These are phyloP conservation scores for Aspergillus clavatus DNA, from an alignment of 2,329 filamentous ascomycete species.

Conservation along the genomic window DNA sequence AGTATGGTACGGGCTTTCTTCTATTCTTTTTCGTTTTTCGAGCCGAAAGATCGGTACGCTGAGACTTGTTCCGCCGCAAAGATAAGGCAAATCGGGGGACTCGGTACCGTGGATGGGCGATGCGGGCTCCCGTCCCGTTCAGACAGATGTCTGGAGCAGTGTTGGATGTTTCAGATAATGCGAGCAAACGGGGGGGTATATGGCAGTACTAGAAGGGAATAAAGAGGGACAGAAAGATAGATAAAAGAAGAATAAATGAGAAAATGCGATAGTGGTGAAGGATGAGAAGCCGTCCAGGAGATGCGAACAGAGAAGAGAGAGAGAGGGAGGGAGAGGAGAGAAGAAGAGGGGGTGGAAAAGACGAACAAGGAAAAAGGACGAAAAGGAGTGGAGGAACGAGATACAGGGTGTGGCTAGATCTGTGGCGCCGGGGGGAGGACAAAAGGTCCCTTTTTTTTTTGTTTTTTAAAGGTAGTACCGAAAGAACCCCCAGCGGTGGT, in stretches of 20 bases:
- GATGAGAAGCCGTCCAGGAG: slow-evolving; percentile 1
- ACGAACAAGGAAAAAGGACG: slow-evolving; percentile 2
- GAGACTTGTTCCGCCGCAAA: slow-evolving; percentile 16
- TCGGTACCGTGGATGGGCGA: slow-evolving; percentile 18
- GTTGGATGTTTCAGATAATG: too few species aligned
- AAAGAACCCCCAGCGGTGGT: too few species aligned
- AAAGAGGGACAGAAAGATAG: too few species aligned
- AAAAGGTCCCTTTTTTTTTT: too few species aligned
- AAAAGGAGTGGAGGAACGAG: slow-evolving; percentile 9
- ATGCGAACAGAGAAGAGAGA: too few species aligned
- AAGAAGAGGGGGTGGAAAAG: slow-evolving; percentile 3
- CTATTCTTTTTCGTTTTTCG: slow-evolving; percentile 4
- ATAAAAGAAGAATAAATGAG: too few species aligned
- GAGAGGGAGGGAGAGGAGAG: slow-evolving; percentile 2
- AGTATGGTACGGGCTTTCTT: too few species aligned
- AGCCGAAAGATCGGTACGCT: slow-evolving; percentile 12
- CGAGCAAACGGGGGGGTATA: neutral
- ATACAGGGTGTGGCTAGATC: slow-evolving; percentile 3
- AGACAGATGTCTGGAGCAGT: too few species aligned
- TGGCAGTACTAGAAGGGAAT: neutral
- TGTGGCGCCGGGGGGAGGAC: slow-evolving; percentile 5
- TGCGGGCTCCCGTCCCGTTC: neutral
- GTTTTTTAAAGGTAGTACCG: too few species aligned
- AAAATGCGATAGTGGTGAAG: too few species aligned
- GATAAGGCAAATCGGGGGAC: slow-evolving; percentile 10